Evolutionary conservation across 148 eudicot genomes (phyloP), one percentile per base, ranked within the genome.

Genomic region (Euryodendron excelsum): DNA sequence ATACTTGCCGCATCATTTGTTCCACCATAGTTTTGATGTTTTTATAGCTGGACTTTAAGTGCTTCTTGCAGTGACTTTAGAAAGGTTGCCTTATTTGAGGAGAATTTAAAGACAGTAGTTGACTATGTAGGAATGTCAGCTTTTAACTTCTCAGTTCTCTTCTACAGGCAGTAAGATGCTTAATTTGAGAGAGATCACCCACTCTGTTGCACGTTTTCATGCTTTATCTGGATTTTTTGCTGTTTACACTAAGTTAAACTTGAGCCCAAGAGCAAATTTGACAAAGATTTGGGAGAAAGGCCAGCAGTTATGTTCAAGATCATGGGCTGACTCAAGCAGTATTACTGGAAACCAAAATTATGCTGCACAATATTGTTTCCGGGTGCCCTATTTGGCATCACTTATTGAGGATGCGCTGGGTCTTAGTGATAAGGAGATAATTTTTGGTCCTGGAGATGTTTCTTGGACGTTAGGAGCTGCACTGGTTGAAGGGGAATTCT

Each of bases 221-320:
- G 98, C 98, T 74, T 81, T 94, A 75, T 91, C 98, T 18, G 96
- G 96, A 56, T 94, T 94, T 82, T 94, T 86, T 47, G 98, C 90
- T 41, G 88, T 93, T 61, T 89, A 89, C 81, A 88, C 52, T 77
- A 78, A 78, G 75, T 79, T 93, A 74, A 86, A 92, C 69, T 74
- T 92, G 82, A 84, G 82, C 37, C 79, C 77, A 69, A 83, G 77
- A 62, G 91, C 90, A 65, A 90, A 89, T 73, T 63, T 89, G 82
- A 83, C 91, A 41, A 84, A 82, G 74, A 73, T 94, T 23, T 89
- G 88, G 93, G 91, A 82, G 71, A 79, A 83, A 74, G 92, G 90
- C 66, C 78, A 84, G 78, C 81, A 80, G 68, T 79, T 90, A 62
- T 92, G 94, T 72, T 81, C 89, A 73, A 84, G 79, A 79, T 79